Conservation (phyloP, 768 basidiomycete species). For the Goffeauzyma gilvescens region DNA sequence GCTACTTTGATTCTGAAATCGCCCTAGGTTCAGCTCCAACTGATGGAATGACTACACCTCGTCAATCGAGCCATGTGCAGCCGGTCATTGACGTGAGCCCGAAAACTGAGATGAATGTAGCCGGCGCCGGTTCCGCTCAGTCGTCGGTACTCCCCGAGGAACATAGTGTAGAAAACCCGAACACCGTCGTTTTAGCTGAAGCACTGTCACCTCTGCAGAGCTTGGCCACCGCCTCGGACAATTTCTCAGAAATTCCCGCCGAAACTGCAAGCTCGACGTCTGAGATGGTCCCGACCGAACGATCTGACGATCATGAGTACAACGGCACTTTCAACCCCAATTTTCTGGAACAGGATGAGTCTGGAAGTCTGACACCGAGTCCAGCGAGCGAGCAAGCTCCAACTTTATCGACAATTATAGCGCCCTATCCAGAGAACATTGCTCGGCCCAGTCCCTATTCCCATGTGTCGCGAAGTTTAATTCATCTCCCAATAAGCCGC, state of each 20-base stretch:
- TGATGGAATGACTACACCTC: constrained; percentile 3
- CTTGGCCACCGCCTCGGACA: too few relatives aligned
- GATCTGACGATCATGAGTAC: too few relatives aligned
- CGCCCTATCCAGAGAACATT: not conserved
- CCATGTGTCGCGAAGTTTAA: constrained; percentile 14
- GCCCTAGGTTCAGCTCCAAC: not conserved
- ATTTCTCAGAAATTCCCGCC: not conserved
- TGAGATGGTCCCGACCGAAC: not conserved
- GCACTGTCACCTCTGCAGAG: too few relatives aligned
- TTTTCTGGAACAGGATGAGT: too few relatives aligned
- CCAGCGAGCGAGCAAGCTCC: too few relatives aligned
- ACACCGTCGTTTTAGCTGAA: constrained; percentile 3
- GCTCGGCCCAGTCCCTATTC: constrained; percentile 13
- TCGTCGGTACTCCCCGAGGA: not conserved
- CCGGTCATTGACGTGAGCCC: too few relatives aligned
- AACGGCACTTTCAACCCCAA: too few relatives aligned
- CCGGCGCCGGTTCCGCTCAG: not conserved
- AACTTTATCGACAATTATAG: too few relatives aligned
- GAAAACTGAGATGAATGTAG: constrained; percentile 1
- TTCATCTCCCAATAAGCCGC: too few relatives aligned
- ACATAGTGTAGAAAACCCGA: not conserved
- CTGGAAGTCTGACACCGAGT: too few relatives aligned
- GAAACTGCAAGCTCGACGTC: not conserved
- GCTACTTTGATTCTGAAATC: constrained; percentile 15
- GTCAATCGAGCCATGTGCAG: too few relatives aligned